Conservation (phyloP, 371 early-diverging fungal genomes). For the Batkoa obscura region DNA sequence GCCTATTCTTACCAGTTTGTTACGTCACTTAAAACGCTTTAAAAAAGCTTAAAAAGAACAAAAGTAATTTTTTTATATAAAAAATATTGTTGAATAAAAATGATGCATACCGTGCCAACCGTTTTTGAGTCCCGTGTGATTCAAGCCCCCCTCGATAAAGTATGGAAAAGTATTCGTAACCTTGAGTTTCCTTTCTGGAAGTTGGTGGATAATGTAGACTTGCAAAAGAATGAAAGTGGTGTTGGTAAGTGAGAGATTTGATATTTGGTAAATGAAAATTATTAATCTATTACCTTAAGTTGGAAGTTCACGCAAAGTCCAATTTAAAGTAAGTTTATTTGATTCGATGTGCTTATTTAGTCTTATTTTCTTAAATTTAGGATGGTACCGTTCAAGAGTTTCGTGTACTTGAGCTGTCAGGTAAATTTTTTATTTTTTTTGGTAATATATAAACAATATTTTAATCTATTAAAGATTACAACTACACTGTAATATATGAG, state of each 20-base stretch:
- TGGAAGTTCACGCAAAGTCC: neutral
- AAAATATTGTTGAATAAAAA: no score
- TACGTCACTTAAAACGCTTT: no score
- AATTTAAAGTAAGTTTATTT: neutral
- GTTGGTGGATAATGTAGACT: neutral
- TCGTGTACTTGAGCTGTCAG: constrained; percentile 2
- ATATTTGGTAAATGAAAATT: neutral
- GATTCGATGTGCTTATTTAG: neutral
- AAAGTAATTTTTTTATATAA: no score
- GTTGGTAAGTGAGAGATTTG: neutral
- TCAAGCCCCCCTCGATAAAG: constrained; percentile 1
- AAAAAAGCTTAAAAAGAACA: no score
- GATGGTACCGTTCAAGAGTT: neutral
- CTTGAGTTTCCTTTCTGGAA: constrained; percentile 3
- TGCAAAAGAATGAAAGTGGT: neutral
- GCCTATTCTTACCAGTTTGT: no score
- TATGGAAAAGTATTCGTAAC: neutral
- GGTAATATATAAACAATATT: neutral
- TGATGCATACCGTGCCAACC: neutral
- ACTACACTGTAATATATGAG: constrained; percentile 32
- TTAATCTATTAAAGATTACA: constrained; percentile 16
- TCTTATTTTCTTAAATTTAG: neutral
- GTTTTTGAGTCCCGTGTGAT: neutral
- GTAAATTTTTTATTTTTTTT: neutral
- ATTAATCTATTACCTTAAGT: neutral